Base-by-base conservation (phyloP, 2,329 filamentous ascomycete species). In the Diaporthe sp. region DNA sequence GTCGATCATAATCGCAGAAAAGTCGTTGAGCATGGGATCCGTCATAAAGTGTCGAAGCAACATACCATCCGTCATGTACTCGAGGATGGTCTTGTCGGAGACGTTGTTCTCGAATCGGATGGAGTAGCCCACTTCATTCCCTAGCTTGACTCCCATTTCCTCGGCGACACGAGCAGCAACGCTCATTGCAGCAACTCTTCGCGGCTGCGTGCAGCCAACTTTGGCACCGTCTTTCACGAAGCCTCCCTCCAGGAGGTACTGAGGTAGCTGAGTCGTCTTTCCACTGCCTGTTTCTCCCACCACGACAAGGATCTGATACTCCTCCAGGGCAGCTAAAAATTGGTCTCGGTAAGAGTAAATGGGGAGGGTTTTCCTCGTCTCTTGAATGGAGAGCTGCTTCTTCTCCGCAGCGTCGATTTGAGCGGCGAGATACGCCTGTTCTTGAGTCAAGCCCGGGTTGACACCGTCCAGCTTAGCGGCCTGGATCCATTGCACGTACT, bases 21-120 rank as follows among this genome's bases (percentile, higher is more conserved):
- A 98, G 22, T 92, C 92, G 1, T 92, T 90, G 8, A 98, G 87
- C 79, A 96, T 92, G 0, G 96, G 96, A 80, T 98, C 95, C 0
- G 95, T 96, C 86, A 98, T 91, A 78, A 98, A 94, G 82, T 98
- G 95, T 82, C 95, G 90, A 42, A 98, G 87, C 53, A 98, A 87
- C 94, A 98, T 98, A 82, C 97, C 97, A 81, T 99, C 97, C 0
- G 97, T 99, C 94, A 98, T 96, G 85, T 98, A 98, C 84, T 98
- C 97, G 73, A 99, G 86, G 10, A 96, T 88, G 0, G 97, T 98
- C 85, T 98, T 97, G 80, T 98, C 95, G 82, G 92, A 95, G 0
- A 95, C 98, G 78, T 93, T 92, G 84, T 98, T 95, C 82, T 99
- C 97, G 80, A 98, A 99, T 77, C 97, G 94, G 79, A 99, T 98